A percentile compares a stretch with the other conserved stretches of the same genome.
Conservation (phyloP, 2,329 filamentous ascomycete species). For the Sphaerulina populicola region DNA sequence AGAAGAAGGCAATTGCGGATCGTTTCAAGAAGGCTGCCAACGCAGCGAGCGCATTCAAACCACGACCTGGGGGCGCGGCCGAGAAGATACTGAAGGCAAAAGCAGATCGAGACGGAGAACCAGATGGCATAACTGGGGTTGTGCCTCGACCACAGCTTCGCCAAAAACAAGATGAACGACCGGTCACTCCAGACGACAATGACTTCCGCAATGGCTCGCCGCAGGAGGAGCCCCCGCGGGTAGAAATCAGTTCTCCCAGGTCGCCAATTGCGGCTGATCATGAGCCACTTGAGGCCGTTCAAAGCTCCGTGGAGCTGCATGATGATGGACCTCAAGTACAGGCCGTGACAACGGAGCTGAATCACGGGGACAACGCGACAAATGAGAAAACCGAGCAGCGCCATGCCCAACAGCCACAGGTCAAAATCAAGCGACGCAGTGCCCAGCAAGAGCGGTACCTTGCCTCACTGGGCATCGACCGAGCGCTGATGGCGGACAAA, state of each 20-base stretch:
- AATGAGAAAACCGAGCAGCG: conserved; percentile 22
- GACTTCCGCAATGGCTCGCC: conserved; percentile 1
- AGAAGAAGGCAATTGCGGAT: conserved; percentile 62
- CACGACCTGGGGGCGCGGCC: conserved; percentile 75
- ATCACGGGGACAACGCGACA: conserved; percentile 7
- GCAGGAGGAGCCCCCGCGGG: conserved; percentile 17
- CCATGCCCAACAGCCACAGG: conserved; percentile 23
- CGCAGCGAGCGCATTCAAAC: conserved; percentile 69
- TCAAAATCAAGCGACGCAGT: conserved; percentile 48
- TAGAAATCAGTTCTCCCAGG: conserved; percentile 24
- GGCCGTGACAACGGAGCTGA: conserved; percentile 10
- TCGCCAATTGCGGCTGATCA: conserved; percentile 20
- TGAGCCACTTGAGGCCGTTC: conserved; percentile 3
- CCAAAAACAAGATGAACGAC: conserved; percentile 17
- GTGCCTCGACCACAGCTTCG: conserved; percentile 61
- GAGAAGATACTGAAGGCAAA: conserved; percentile 56
- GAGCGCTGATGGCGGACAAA: conserved; percentile 63
- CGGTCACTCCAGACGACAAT: conserved; percentile 9
- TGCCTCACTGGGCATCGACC: conserved; percentile 67
- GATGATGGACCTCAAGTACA: conserved; percentile 17
- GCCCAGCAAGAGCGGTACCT: conserved; percentile 74
- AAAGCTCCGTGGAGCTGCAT: conserved; percentile 21
- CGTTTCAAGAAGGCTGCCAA: conserved; percentile 73
- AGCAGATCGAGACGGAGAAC: conserved; percentile 55
- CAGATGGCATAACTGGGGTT: conserved; percentile 83